Evolutionary conservation across 192 early-diverging fungal genomes (phyloP), one percentile per base, ranked within the genome.

Genomic region (Coemansia reversa): DNA sequence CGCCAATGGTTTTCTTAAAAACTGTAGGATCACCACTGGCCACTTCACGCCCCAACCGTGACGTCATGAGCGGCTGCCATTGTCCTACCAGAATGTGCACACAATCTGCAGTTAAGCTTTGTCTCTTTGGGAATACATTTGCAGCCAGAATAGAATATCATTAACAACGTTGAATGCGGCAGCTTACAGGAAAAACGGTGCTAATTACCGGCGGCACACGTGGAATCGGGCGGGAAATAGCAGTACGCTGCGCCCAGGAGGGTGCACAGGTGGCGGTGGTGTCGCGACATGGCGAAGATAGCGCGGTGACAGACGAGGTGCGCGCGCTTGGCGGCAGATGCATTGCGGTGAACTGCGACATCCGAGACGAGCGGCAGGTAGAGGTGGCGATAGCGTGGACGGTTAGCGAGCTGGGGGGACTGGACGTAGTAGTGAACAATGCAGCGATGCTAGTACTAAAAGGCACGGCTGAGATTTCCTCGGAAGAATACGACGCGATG

Each of bases 371-470:
- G 64, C 84, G 83, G 3, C 86, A 90, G 33, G 83, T 92, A 33
- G 61, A 84, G 52, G 76, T 63, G 4, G 90, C 88, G 4, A 81
- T 93, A 55, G 71, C 75, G 14, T 69, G 83, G 58, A 84, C 86
- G 2, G 88, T 81, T 0, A 42, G 66, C 8, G 70, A 70, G 52
- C 91, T 93, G 84, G 90, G 89, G 29, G 88, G 88, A 7, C 88
- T 93, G 62, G 91, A 93, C 63, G 87, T 93, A 49, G 72, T 93
- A 29, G 86, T 91, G 66, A 93, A 91, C 69, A 85, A 88, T 58
- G 81, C 92, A 0, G 83, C 86, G 5, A 87, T 87, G 1, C 89
- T 93, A 61, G 85, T 83, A 20, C 75, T 92, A 32, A 91, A 84
- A 25, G 63, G 76, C 48, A 89, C 87, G 0, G 57, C 69, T 47